A percentile compares a stretch with the other conserved stretches of the same genome.
These are phyloP conservation scores for Kwoniella pini DNA, from an alignment of 768 basidiomycete genomes.

Conservation along the genomic window DNA sequence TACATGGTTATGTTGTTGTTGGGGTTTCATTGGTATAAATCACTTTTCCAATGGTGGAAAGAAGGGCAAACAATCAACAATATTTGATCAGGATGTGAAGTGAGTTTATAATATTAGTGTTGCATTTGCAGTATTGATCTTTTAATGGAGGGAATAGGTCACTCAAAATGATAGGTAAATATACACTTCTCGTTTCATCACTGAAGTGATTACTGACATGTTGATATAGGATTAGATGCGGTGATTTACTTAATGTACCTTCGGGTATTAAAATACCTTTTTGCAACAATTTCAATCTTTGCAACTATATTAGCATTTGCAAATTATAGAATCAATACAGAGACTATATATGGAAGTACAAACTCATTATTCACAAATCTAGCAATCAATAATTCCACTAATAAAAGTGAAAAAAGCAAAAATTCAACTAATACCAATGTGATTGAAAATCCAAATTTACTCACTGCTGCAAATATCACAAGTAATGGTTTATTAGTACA, in stretches of 20 bases:
- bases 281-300: conserved; percentile 30
- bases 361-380: neutral
- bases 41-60: neutral
- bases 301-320: conserved; percentile 29
- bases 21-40: neutral
- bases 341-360: conserved; percentile 22
- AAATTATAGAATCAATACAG: conserved; percentile 43
- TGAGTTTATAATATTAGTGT: too few species aligned
- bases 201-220: too few species aligned
- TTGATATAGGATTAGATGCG: conserved; percentile 77
- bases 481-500: conserved; percentile 77
- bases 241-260: conserved; percentile 88
- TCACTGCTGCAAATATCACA: conserved; percentile 81
- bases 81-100: conserved; percentile 20
- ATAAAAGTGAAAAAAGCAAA: neutral
- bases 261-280: conserved; percentile 68
- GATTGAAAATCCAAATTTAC: conserved; percentile 45
- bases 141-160: conserved; percentile 2
- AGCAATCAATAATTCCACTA: neutral
- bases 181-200: neutral
- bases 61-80: neutral
- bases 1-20: conserved; percentile 1
- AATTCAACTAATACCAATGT: conserved; percentile 12
- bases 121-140: too few species aligned
- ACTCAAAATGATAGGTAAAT: conserved; percentile 21